These are phyloP conservation scores for Fragaria ananassa DNA, from an alignment of 306 rosid genomes.

Conservation along the genomic window DNA sequence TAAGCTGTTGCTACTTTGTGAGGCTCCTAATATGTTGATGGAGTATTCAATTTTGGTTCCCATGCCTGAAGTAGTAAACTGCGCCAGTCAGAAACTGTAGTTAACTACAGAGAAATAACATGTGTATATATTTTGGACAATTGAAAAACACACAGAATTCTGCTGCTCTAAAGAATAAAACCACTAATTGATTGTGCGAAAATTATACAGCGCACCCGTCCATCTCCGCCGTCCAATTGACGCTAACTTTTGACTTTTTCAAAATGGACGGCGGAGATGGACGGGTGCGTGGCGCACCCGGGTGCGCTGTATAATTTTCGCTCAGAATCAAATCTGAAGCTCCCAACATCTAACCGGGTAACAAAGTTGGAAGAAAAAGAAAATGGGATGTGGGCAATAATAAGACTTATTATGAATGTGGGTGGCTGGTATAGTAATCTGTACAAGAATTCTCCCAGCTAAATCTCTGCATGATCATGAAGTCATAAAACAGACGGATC, in stretches of 20 bases:
- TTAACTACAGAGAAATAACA: not conserved
- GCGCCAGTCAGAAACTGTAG: constrained; percentile 5
- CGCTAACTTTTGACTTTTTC: no score
- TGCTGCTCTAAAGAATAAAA: not conserved
- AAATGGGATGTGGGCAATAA: constrained; percentile 38
- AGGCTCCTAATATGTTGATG: constrained; percentile 53
- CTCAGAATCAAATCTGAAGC: constrained; percentile 25
- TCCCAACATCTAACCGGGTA: constrained; percentile 38
- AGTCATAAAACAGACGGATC: constrained; percentile 15
- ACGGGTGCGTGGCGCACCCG: no score
- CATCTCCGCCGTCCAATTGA: no score
- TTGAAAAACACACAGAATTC: not conserved
- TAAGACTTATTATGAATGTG: constrained; percentile 39
- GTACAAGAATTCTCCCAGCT: constrained; percentile 3
- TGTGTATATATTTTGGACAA: not conserved
- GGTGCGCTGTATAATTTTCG: no score
- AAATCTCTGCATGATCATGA: constrained; percentile 20
- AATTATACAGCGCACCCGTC: no score
- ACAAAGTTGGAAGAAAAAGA: constrained; percentile 27
- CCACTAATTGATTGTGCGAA: no score
- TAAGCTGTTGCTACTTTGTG: constrained; percentile 45
- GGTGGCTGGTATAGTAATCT: constrained; percentile 27
- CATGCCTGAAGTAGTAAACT: constrained; percentile 62
- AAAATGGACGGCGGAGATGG: no score
- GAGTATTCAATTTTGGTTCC: constrained; percentile 71